Evolutionary conservation across 2,329 filamentous ascomycete species (phyloP), one percentile per base, ranked within the genome.

Genomic region (Fusarium sterilihyphosum): DNA sequence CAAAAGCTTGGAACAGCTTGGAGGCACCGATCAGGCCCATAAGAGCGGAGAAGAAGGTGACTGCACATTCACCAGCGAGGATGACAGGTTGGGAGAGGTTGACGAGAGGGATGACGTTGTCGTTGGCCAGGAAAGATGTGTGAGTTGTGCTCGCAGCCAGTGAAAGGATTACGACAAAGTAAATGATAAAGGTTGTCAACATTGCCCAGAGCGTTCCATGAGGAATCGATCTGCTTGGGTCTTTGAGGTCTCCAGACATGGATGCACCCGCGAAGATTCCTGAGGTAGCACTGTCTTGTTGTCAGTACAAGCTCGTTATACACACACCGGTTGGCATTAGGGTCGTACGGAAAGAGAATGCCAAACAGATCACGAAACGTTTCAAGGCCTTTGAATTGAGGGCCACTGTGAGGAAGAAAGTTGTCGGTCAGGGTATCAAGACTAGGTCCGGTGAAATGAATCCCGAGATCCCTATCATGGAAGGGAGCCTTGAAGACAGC

Each of bases 1-100:
- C 93, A 70, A 97, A 88, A 35, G 94, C 94, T 80, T 97, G 94
- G 35, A 97, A 88, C 18, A 97, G 88, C 80, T 96, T 97, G 35
- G 94, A 93, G 11, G 94, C 92, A 3, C 93, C 94, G 73, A 97
- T 94, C 44, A 97, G 88, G 8, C 94, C 94, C 92, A 97, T 97
- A 59, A 97, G 82, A 9, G 93, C 92, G 0, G 94, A 97, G 83
- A 97, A 97, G 77, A 95, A 91, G 3, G 92, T 92, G 3, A 93
- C 93, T 6, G 94, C 92, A 76, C 95, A 92, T 81, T 97, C 94
- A 65, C 94, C 94, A 3, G 94, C 89, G 7, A 97, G 88, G 33
- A 97, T 91, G 10, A 96, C 79, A 7, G 90, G 85, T 2, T 90
- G 88, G 22, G 92, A 96, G n/a, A 95, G 78, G 78, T 92, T 97